Evolutionary conservation across 108 stramenopile genomes (phyloP).

Genomic region (Bacterosira constricta): DNA sequence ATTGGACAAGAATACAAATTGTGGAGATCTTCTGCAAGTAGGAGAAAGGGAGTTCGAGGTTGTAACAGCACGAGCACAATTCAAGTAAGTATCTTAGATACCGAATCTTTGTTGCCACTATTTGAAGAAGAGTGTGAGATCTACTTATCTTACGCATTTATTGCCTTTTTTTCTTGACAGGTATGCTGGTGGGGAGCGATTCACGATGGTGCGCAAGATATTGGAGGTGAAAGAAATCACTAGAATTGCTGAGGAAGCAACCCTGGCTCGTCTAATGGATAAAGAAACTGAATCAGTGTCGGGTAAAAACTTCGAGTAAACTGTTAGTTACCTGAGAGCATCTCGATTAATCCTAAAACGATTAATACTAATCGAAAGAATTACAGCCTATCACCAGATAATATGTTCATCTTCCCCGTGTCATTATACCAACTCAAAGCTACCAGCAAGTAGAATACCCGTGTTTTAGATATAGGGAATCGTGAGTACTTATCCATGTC

Average conservation of each 20-base stretch:
- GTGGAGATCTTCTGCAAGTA: constrained; percentile 72
- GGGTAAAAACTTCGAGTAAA: constrained; percentile 29
- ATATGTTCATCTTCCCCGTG: neutral
- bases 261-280: constrained; percentile 17
- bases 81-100: constrained; percentile 76
- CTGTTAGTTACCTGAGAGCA: neutral
- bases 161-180: no score
- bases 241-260: constrained; percentile 60
- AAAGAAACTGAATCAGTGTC: constrained; percentile 8
- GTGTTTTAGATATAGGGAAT: no score
- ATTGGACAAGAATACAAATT: constrained; percentile 77
- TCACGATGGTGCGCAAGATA: constrained; percentile 83
- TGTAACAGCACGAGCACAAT: constrained; percentile 41
- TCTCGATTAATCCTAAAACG: neutral
- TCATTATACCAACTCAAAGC: no score
- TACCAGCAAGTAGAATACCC: no score
- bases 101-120: neutral
- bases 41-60: constrained; percentile 69
- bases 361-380: no score
- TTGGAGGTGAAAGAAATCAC: constrained; percentile 78
- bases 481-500: no score
- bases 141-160: neutral
- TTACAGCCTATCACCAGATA: no score
- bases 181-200: constrained; percentile 77
- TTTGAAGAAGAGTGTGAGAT: neutral